Evolutionary conservation across 192 early-diverging fungal genomes (phyloP), one percentile per base, ranked within the genome.

Genomic region (Gryganskiella cystojenkinii): DNA sequence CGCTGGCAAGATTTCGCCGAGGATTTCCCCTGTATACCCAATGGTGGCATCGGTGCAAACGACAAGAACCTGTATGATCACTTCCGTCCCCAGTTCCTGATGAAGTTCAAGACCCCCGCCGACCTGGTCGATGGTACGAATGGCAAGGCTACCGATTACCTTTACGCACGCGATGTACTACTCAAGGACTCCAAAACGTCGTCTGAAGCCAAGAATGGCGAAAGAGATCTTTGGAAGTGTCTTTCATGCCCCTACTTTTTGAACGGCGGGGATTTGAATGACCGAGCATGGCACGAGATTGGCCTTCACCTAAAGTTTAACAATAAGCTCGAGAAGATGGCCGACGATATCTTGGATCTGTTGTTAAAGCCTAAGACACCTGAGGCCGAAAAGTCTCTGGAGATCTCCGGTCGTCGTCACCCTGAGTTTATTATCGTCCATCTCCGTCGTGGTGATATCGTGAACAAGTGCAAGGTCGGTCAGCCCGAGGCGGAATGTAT

Each of bases 361-460:
- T 56, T 70, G 13, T 55, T 34, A 0, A 46, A 49, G 44, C 52
- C 59, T 3, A 45, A 37, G 56, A 25, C 4, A 33, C 52, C 59
- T 3, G 33, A 37, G 56, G 19, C 4, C 44, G 33, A 4, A 7
- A 43, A 17, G 10, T 6, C 3, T 0, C 37, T 45, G 51, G 22
- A 35, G 1, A 22, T n/a, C 3, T 9, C 35, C 20, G 25, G 5
- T 0, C 74, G 74, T 37, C 74, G 74, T 15, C 67, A 78, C 24
- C 61, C 66, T 14, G 74, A 78, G 43, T 78, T 78, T 37, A 69
- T 78, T 25, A 64, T 78, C 22, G 37, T 78, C 24, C 74, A 78
- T 22, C 43, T 78, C 13, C 74, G 74, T 4, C 74, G 74, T 11
- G 74, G 74, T 19, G 74, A 78, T 34, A 78, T 78, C 42, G 66